Conservation (phyloP, 176 grass and related monocot species). For the Saccharum spontaneum region DNA sequence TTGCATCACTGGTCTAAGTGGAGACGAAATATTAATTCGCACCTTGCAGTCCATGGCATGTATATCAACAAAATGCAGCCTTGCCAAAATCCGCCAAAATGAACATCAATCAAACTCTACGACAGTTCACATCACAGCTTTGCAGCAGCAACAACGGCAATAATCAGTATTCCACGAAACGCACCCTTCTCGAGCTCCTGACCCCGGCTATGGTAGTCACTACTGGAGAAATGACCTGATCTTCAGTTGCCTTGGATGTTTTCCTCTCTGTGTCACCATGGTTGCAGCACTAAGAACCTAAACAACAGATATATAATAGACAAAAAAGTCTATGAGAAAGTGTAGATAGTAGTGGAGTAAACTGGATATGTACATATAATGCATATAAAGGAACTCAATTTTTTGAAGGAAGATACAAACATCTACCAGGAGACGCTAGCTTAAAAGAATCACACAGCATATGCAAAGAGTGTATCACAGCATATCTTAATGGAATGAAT, state of each 20-base stretch:
- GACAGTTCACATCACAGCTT: too few relatives aligned
- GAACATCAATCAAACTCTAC: too few relatives aligned
- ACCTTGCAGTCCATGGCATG: too few relatives aligned
- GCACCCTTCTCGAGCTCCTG: too few relatives aligned
- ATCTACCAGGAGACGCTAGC: neutral
- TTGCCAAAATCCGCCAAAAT: too few relatives aligned
- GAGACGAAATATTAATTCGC: too few relatives aligned
- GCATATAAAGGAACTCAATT: neutral
- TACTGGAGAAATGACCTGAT: too few relatives aligned
- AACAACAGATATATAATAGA: neutral
- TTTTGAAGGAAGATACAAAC: neutral
- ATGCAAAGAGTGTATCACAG: slow-evolving; percentile 6
- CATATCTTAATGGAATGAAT: neutral
- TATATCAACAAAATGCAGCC: too few relatives aligned
- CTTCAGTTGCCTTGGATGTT: slow-evolving; percentile 59
- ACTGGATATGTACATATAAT: neutral
- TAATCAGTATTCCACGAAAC: too few relatives aligned
- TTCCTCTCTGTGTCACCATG: slow-evolving; percentile 1
- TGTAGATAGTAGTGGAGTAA: neutral
- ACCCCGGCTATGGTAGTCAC: too few relatives aligned
- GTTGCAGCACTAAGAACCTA: slow-evolving; percentile 66
- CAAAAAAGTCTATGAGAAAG: neutral
- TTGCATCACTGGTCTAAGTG: too few relatives aligned
- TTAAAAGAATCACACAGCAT: neutral
- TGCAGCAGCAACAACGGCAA: too few relatives aligned